These are phyloP conservation scores for Thelonectria blattea DNA, from an alignment of 2,329 filamentous ascomycete genomes.

Conservation along the genomic window DNA sequence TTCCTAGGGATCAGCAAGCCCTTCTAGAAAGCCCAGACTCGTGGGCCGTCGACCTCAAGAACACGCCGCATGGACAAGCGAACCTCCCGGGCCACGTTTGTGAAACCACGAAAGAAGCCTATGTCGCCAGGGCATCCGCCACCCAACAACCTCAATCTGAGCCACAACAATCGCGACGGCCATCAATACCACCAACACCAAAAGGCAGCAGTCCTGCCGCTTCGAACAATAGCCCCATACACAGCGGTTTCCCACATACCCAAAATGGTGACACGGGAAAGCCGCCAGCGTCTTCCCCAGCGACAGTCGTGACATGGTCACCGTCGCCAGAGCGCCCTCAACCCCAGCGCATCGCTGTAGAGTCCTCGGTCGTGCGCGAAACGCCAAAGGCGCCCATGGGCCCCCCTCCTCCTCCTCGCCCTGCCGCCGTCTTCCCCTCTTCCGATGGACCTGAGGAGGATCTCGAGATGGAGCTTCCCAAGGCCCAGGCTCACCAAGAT, in stretches of 20 bases:
- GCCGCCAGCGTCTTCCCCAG: constrained; percentile 7
- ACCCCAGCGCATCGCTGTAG: constrained; percentile 15
- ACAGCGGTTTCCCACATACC: background rate
- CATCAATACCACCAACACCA: constrained; percentile 17
- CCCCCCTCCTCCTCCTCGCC: constrained; percentile 16
- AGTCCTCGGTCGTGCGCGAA: constrained; percentile 35
- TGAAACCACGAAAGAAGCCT: constrained; percentile 38
- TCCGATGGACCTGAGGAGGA: constrained; percentile 43
- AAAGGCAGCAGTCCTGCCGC: background rate
- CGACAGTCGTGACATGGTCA: constrained; percentile 3
- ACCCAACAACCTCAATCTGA: background rate
- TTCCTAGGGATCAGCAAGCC: constrained; percentile 48
- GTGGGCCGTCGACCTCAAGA: constrained; percentile 44
- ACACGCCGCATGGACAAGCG: constrained; percentile 31
- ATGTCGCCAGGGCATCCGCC: constrained; percentile 20
- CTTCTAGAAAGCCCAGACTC: constrained; percentile 45
- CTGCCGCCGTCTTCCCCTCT: constrained; percentile 22
- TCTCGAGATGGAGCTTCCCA: constrained; percentile 45
- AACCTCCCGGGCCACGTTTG: constrained; percentile 47
- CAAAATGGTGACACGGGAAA: constrained; percentile 1
- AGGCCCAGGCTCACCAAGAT: constrained; percentile 30
- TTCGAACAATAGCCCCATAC: background rate
- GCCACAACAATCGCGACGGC: constrained; percentile 9
- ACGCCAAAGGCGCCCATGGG: constrained; percentile 30
- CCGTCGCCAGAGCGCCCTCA: constrained; percentile 21